phyloP scores from a whole-genome alignment of 768 basidiomycete genomes.

The Steccherinum ochraceum region DNA sequence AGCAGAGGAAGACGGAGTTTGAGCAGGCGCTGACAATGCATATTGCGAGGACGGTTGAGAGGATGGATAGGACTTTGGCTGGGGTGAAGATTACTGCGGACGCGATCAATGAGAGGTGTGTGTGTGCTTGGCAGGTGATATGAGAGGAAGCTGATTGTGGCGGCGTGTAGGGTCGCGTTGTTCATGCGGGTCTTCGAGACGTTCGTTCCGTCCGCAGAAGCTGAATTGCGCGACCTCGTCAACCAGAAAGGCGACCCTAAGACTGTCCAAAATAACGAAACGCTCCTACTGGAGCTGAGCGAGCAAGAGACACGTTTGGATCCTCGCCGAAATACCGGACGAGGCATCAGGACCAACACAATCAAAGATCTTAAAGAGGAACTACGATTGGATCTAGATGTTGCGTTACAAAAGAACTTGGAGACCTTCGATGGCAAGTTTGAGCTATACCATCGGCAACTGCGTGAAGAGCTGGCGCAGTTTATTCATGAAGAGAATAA shows the following conservation, averaged over 20 bases:
- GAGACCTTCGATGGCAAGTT: constrained; percentile 17
- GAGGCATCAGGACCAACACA: neutral
- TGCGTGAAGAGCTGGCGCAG: constrained; percentile 13
- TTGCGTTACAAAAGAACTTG: constrained; percentile 14
- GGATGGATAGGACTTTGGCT: neutral
- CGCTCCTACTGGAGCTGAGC: constrained; percentile 13
- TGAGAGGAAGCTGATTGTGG: neutral
- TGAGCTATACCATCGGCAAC: constrained; percentile 12
- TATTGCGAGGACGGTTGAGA: constrained; percentile 19
- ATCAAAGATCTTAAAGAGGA: constrained; percentile 20
- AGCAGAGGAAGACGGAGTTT: constrained; percentile 18
- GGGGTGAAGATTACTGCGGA: neutral
- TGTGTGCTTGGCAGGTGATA: neutral
- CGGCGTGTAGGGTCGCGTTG: constrained; percentile 1
- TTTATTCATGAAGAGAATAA: constrained; percentile 13
- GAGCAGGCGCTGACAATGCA: constrained; percentile 24
- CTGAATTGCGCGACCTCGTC: constrained; percentile 6
- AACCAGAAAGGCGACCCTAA: constrained; percentile 17
- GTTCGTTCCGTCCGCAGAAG: constrained; percentile 11
- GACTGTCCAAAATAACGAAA: constrained; percentile 12
- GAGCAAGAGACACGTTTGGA: constrained; percentile 11
- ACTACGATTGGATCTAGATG: constrained; percentile 15
- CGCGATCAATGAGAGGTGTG: neutral
- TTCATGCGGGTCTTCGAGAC: constrained; percentile 1
- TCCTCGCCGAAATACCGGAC: too few relatives aligned